Conservation (phyloP, 371 early-diverging fungal genomes). For the Coemansia sp. region DNA sequence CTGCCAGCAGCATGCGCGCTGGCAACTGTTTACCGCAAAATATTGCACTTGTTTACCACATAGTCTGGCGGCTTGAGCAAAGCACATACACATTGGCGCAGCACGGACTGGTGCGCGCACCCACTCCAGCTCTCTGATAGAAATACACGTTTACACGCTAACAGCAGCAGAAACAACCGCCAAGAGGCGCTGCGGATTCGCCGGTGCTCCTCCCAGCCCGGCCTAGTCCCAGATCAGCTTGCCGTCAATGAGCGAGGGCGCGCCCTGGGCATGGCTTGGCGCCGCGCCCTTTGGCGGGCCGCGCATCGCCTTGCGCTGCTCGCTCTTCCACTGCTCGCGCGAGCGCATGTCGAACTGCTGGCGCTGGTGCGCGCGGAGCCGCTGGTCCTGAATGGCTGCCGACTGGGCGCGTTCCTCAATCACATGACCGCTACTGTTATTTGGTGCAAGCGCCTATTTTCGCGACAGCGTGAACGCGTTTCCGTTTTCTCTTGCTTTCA, state of each 20-base stretch:
- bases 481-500: neutral
- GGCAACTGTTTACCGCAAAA: too few species aligned
- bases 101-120: too few species aligned
- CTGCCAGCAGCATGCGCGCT: too few species aligned
- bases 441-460: neutral
- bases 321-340: conserved; percentile 40
- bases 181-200: too few species aligned
- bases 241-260: conserved; percentile 26
- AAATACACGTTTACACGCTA: too few species aligned
- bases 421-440: neutral
- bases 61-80: too few species aligned
- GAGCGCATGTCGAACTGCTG: conserved; percentile 47
- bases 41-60: too few species aligned
- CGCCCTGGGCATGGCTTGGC: conserved; percentile 7
- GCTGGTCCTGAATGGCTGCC: conserved; percentile 53
- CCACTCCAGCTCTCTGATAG: too few species aligned
- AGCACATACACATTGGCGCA: too few species aligned
- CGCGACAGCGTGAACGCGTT: conserved; percentile 2
- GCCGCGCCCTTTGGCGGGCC: conserved; percentile 9
- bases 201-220: too few species aligned
- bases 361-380: conserved; percentile 55
- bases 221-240: conserved; percentile 41
- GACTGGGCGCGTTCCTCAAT: conserved; percentile 48
- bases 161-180: too few species aligned
- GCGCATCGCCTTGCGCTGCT: conserved; percentile 9